Evolutionary conservation across 768 basidiomycete species (phyloP).

Genomic region (Rhodosporidiobolus sp.): DNA sequence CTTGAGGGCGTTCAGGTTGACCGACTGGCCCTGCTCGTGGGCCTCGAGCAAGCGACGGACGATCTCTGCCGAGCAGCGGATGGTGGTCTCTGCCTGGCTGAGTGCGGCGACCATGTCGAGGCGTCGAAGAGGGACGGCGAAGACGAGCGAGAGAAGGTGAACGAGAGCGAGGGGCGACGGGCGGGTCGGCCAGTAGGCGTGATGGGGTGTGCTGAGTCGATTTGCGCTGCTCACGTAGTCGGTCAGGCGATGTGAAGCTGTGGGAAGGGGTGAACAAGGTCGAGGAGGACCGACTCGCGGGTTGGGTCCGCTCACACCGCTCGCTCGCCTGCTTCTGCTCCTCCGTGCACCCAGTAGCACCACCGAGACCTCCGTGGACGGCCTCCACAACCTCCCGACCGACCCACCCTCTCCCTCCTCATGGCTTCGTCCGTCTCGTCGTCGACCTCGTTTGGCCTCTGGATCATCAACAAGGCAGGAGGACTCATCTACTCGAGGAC

Average conservation of each 20-base stretch:
- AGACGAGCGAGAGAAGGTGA: neutral
- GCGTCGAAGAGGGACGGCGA: neutral
- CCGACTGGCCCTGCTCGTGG: conserved; percentile 68
- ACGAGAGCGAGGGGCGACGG: neutral
- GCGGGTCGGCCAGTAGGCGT: too few species aligned
- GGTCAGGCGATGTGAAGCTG: too few species aligned
- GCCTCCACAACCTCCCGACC: neutral
- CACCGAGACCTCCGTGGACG: too few species aligned
- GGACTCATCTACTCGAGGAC: conserved; percentile 90
- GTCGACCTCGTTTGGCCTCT: conserved; percentile 46
- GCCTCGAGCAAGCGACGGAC: conserved; percentile 89
- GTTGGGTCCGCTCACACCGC: neutral
- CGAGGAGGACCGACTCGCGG: neutral
- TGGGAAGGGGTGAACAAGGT: too few species aligned
- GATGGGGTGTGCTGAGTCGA: too few species aligned
- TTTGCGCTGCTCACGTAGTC: too few species aligned
- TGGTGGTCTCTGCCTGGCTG: conserved; percentile 75
- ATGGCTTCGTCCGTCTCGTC: conserved; percentile 5
- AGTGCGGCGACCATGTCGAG: neutral
- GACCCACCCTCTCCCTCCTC: neutral
- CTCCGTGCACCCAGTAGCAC: neutral
- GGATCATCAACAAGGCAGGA: conserved; percentile 95
- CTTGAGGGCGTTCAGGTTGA: conserved; percentile 84
- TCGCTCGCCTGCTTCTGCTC: too few species aligned
- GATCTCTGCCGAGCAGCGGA: conserved; percentile 89